Evolutionary conservation across 805 yeast species (phyloP).

Genomic region (Teunomyces lycoperdinae): DNA sequence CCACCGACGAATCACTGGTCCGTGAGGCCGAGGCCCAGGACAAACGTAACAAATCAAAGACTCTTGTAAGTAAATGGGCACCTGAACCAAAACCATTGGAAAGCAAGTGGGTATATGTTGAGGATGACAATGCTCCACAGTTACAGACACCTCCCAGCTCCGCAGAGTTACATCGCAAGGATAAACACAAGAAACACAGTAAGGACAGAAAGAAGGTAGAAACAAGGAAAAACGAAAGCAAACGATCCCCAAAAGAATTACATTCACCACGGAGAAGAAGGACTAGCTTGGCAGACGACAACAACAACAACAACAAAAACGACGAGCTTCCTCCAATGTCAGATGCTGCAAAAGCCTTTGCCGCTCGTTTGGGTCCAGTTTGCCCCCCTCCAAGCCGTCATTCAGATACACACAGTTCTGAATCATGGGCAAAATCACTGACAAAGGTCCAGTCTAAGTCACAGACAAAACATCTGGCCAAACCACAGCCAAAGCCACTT

Average conservation of each 20-base stretch:
- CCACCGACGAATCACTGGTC: slow-evolving; percentile 26
- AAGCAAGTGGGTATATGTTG: slow-evolving; percentile 35
- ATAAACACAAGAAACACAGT: background rate
- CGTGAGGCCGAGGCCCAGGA: slow-evolving; percentile 25
- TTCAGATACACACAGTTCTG: background rate
- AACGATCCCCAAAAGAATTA: background rate
- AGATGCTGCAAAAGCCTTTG: slow-evolving; percentile 30
- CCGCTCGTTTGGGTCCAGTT: slow-evolving; percentile 18
- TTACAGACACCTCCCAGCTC: slow-evolving; percentile 1
- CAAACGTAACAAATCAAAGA: background rate
- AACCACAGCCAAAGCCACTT: background rate
- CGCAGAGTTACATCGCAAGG: background rate
- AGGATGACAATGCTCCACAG: slow-evolving; percentile 4
- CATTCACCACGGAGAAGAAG: no score
- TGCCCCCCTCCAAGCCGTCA: background rate
- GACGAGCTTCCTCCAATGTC: slow-evolving; percentile 25
- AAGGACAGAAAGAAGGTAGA: background rate
- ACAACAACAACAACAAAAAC: slow-evolving; percentile 5
- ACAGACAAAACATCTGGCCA: no score
- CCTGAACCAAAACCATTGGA: slow-evolving; percentile 1
- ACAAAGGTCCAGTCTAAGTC: no score
- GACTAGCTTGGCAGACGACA: no score
- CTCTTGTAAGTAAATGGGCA: background rate
- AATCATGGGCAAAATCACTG: background rate
- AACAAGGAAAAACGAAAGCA: background rate